Evolutionary conservation across 495 filamentous ascomycete species (phyloP).

Genomic region (Trichoderma reesei): DNA sequence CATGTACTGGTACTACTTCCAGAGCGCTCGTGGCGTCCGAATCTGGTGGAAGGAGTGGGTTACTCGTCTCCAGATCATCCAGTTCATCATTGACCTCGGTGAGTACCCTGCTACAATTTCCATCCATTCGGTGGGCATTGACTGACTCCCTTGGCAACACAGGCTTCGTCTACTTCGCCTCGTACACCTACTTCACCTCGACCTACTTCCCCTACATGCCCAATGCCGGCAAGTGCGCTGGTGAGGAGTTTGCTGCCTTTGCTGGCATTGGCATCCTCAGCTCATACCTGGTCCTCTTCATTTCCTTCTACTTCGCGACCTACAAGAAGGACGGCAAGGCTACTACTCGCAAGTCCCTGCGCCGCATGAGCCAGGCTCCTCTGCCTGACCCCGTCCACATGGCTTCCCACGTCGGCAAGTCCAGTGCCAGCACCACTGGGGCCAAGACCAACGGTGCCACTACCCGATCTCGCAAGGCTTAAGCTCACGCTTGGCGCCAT

Average conservation of each 20-base stretch:
- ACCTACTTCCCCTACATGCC: constrained; percentile 85
- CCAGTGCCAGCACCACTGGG: constrained; percentile 33
- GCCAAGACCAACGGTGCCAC: constrained; percentile 40
- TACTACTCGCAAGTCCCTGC: constrained; percentile 42
- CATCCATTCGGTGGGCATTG: neutral
- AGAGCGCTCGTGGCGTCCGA: constrained; percentile 66
- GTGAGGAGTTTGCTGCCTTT: constrained; percentile 95
- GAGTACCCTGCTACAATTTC: constrained; percentile 14
- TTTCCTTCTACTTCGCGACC: constrained; percentile 95
- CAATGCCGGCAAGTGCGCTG: constrained; percentile 75
- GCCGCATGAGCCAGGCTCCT: constrained; percentile 44
- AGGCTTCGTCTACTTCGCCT: constrained; percentile 93
- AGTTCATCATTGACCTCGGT: constrained; percentile 75
- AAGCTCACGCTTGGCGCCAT: constrained; percentile 17
- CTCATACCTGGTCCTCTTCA: constrained; percentile 95
- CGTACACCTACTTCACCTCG: constrained; percentile 88
- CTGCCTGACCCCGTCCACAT: constrained; percentile 39
- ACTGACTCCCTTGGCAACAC: constrained; percentile 17
- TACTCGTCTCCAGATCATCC: constrained; percentile 73
- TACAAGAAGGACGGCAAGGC: constrained; percentile 81
- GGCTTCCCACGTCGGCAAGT: constrained; percentile 13
- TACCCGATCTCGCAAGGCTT: constrained; percentile 51
- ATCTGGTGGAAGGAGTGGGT: constrained; percentile 94
- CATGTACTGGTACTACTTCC: constrained; percentile 67
- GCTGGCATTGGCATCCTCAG: constrained; percentile 83